Base-by-base conservation (phyloP, 2,329 filamentous ascomycete species). In the Aspergillus japonicus region DNA sequence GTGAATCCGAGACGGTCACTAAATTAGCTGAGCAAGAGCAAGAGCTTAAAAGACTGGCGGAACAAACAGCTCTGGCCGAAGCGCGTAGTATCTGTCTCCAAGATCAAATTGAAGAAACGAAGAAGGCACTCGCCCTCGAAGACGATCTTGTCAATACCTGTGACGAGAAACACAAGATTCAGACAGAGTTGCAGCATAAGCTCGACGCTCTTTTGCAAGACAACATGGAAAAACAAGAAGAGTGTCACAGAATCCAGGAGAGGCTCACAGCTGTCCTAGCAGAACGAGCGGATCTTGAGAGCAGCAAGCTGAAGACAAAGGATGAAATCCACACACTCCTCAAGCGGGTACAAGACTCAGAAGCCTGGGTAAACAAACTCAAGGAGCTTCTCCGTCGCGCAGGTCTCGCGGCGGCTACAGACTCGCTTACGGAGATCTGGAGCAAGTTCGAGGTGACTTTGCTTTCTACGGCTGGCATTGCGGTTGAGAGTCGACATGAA, bases 301-400 rank as follows among this genome's bases (percentile, higher is more conserved):
- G 62, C 8, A 58, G 60, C 3, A 68, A 68, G 19, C 35, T 50
- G 19, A 69, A 68, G 33, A 57, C 62, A 2, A 67, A 68, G 55
- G 49, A 64, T 11, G 69, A 73, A 48, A 66, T 71, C 19, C 54
- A 70, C 49, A 57, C 61, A 7, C 58, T 73, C 6, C 67, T 68
- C 35, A 62, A 56, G 11, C 62, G 64, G 31, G 64, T 71, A 2
- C 68, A 71, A 35, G 66, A 67, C 39, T 66, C 67, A 3, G 71
- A 73, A 51, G 24, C 56, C 1, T 68, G 65, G 61, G 58, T 65
- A 49, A 68, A 60, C 21, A 64, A 59, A 8, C 63, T 67, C 14
- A 67, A 64, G 59, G 63, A 66, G 19, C 57, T 61, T 4, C 47
- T 74, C 12, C 48, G 56, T 7, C 64, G 62, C 19, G 39, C 66